phyloP scores from a whole-genome alignment of 345 rosid genomes.

The Brassica carinata region DNA sequence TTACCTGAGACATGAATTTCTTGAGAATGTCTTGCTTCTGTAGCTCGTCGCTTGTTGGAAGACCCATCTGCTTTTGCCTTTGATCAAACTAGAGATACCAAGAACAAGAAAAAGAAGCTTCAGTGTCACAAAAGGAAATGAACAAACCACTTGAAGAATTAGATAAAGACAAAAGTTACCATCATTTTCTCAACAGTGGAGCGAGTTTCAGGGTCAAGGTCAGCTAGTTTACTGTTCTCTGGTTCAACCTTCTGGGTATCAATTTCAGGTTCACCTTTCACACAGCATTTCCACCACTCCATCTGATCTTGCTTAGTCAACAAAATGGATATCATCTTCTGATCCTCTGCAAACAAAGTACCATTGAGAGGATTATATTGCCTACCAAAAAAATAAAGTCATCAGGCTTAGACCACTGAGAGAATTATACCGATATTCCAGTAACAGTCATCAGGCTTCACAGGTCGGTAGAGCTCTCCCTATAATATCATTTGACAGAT shows the following conservation, averaged over 20 bases:
- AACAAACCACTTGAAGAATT: not conserved
- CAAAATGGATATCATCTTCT: slow-evolving; percentile 49
- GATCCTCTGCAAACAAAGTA: slow-evolving; percentile 43
- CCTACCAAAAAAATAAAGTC: not conserved
- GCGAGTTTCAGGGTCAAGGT: slow-evolving; percentile 87
- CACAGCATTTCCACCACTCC: slow-evolving; percentile 95
- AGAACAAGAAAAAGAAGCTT: not conserved
- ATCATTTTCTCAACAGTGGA: slow-evolving; percentile 96
- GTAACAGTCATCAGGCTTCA: slow-evolving; percentile 90
- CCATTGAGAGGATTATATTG: slow-evolving; percentile 16
- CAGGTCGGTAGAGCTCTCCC: slow-evolving; percentile 75
- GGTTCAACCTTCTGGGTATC: slow-evolving; percentile 99
- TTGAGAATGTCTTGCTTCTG: slow-evolving; percentile 92
- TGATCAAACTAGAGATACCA: slow-evolving; percentile 73
- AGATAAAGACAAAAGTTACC: slow-evolving; percentile 47
- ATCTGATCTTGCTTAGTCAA: slow-evolving; percentile 92
- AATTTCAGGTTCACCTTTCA: slow-evolving; percentile 89
- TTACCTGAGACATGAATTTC: slow-evolving; percentile 74
- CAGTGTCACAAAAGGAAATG: not conserved
- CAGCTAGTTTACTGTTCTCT: slow-evolving; percentile 84
- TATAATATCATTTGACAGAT: slow-evolving; percentile 25
- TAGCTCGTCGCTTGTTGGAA: slow-evolving; percentile 90
- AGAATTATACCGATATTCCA: slow-evolving; percentile 83
- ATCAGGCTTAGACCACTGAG: too few relatives aligned
- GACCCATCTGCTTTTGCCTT: slow-evolving; percentile 97